Conservation (phyloP, 306 rosid species). For the Cucumis melo region DNA sequence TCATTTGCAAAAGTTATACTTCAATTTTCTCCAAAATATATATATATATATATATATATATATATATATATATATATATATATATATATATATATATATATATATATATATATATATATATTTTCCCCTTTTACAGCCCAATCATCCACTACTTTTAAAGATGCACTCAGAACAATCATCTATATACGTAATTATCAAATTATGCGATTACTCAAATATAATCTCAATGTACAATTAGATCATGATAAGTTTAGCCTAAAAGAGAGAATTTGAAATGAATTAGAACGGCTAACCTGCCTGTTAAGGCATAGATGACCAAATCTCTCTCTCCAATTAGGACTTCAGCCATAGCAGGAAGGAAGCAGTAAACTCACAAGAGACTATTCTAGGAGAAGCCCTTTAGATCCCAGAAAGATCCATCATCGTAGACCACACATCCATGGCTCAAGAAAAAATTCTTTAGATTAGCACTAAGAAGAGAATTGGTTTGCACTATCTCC, state of each 20-base stretch:
- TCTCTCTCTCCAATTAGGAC: background rate
- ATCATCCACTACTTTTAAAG: no score
- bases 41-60: no score
- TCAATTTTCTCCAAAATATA: no score
- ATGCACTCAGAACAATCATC: background rate
- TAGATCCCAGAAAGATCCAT: background rate
- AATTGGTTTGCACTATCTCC: constrained; percentile 28
- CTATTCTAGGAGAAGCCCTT: background rate
- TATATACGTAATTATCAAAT: background rate
- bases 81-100: no score
- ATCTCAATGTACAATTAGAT: background rate
- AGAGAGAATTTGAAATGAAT: no score
- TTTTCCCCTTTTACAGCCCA: no score
- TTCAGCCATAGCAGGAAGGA: background rate
- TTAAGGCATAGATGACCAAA: no score
- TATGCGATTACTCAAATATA: background rate
- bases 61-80: no score
- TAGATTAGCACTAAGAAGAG: constrained; percentile 15
- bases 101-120: no score
- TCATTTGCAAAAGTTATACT: no score
- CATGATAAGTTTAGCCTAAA: background rate
- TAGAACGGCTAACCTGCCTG: no score
- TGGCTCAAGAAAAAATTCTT: constrained; percentile 28
- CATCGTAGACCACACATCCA: constrained; percentile 29
- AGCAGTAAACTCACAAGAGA: background rate